Base-by-base conservation (phyloP, 169 alveolate species). In the Cyclospora cayetanensis region DNA sequence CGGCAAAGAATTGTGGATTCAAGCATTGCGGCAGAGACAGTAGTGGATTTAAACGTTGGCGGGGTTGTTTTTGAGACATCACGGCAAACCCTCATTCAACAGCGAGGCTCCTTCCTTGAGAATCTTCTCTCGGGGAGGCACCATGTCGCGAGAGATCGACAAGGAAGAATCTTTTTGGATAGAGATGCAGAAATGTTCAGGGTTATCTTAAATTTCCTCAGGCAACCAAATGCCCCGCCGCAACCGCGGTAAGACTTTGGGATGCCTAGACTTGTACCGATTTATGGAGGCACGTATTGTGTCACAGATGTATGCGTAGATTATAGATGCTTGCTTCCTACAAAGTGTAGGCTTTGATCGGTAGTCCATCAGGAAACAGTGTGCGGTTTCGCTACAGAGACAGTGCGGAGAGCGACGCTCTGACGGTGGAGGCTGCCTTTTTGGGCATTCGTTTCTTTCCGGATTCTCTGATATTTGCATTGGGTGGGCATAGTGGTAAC, bases 41-140 rank as follows among this genome's bases (percentile, higher is more conserved):
- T 96, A 95, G 95, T 96, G 2, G 97, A 96, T 90, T 87, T 96
- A 22, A 96, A 96, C 68, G 98, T 96, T 7, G 98, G 98, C 4
- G 98, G 98, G 0, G 98, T 95, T 2, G 52, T 95, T 22, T 96
- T 96, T 77, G 98, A 96, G 86, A 95, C 98, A 1, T 95, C 98
- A 20, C 88, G 98, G 41, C 96, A 96, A 63, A 96, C 98, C 31
- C 93, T 96, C 42, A 90, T 96, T 12, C 94, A 94, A 34, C 98
- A 96, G 91, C 94, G 92, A 31, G 96, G 95, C 52, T 95, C 97
- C 29, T 96, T 94, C 86, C 91, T 96, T 53, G 97, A 95, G 53
- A 91, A 93, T 46, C 83, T 96, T 68, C 80, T 96, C 42, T 94
- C 97, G 82, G 98, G 98, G 4, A 70, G 98, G 22, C 92, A 95